Conservation (phyloP, 257 asterid genomes). For the Dorcoceras hygrometricum region DNA sequence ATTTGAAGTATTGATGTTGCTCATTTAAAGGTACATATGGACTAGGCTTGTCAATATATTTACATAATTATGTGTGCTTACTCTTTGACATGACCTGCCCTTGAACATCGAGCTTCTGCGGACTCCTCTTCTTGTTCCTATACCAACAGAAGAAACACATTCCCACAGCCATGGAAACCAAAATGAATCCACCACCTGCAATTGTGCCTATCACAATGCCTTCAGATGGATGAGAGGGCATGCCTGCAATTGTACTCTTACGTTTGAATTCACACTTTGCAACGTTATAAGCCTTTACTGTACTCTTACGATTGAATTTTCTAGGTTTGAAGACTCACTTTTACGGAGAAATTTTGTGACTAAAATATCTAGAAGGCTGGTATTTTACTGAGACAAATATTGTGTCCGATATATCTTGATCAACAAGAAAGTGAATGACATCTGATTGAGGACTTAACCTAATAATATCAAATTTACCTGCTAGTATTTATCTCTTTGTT, state of each 20-base stretch:
- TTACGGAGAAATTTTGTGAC: constrained; percentile 41
- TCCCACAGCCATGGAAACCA: constrained; percentile 34
- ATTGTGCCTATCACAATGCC: constrained; percentile 43
- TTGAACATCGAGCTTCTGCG: constrained; percentile 31
- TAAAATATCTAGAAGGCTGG: constrained; percentile 50
- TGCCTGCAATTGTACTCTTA: constrained; percentile 32
- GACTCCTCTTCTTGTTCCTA: constrained; percentile 34
- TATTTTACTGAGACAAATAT: constrained; percentile 34
- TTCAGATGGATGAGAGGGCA: constrained; percentile 32
- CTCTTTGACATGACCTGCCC: constrained; percentile 66
- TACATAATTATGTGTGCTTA: constrained; percentile 16
- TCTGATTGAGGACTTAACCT: neutral
- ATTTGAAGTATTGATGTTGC: constrained; percentile 19
- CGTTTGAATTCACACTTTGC: constrained; percentile 28
- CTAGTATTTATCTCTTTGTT: neutral
- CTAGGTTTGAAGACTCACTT: constrained; percentile 32
- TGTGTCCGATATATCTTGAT: constrained; percentile 58
- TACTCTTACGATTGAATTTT: constrained; percentile 44
- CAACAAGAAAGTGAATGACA: constrained; percentile 3
- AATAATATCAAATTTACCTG: neutral
- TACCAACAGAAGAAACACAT: constrained; percentile 35
- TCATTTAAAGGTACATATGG: neutral
- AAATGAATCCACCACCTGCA: constrained; percentile 47
- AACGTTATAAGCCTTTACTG: constrained; percentile 47
- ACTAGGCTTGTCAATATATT: neutral